phyloP scores from a whole-genome alignment of 352 stramenopile species.

The Globisporangium megalacanthum region DNA sequence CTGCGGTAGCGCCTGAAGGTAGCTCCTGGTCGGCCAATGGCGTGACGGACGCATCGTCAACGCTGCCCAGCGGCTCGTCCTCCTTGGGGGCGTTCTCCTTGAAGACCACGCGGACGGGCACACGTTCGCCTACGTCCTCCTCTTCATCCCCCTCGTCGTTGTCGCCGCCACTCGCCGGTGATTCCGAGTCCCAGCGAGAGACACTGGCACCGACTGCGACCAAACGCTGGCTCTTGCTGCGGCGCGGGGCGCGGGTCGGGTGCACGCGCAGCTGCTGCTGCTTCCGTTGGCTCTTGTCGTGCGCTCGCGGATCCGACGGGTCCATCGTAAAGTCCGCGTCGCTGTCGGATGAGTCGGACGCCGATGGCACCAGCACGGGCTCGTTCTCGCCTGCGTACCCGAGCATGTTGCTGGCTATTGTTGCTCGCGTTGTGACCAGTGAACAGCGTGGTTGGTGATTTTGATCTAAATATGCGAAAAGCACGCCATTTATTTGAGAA shows the following conservation, averaged over 20 bases:
- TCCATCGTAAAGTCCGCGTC: conserved; percentile 65
- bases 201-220: conserved; percentile 4
- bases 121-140: conserved; percentile 44
- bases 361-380: conserved; percentile 13
- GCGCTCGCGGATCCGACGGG: conserved; percentile 66
- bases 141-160: conserved; percentile 10
- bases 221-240: conserved; percentile 17
- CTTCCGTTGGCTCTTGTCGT: conserved; percentile 20
- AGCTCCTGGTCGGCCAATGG: not conserved
- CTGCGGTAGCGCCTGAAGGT: conserved; percentile 1
- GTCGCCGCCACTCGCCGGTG: conserved; percentile 15
- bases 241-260: conserved; percentile 17
- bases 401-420: conserved; percentile 15
- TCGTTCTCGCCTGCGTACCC: conserved; percentile 27
- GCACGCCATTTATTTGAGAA: not conserved
- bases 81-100: conserved; percentile 10
- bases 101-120: conserved; percentile 18
- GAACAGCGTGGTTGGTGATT: not conserved
- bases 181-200: conserved; percentile 66
- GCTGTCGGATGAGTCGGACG: conserved; percentile 26
- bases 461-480: not conserved
- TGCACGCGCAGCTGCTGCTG: conserved; percentile 21
- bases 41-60: conserved; percentile 4
- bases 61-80: conserved; percentile 18
- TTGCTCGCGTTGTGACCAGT: conserved; percentile 6